Base-by-base conservation (phyloP, 805 yeast species). In the Yamadazyma sp. region DNA sequence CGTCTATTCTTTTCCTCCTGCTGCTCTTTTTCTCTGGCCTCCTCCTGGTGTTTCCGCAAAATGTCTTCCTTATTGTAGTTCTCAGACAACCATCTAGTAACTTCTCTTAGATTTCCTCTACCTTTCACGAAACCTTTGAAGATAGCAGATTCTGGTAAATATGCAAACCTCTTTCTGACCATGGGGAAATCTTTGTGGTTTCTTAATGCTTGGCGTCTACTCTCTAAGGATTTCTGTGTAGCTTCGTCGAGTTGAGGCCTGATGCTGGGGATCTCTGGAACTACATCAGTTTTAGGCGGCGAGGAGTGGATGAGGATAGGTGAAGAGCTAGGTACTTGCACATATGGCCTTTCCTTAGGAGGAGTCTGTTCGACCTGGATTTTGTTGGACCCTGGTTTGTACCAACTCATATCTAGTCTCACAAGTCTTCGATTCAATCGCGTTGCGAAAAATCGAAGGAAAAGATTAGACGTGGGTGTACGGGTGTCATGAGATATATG, bases 271-370 rank as follows among this genome's bases (percentile, higher is more conserved):
- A 41, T 35, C 7, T 35, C 29, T n/a, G 28, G 9, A 25, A 7
- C 8, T 16, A 27, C 32, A 11, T 31, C 41, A 13, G 30, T 25
- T 9, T 23, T 32, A 16, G 34, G 12, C 23, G 68, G 66, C 4
- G 66, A 55, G 13, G 62, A 45, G 18, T 49, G 45, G 13, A 62
- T 53, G 20, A 43, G 33, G 10, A 67, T 59, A 11, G 74, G 74
- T 17, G 70, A 63, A 21, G 69, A 61, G 35, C 63, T 53, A 3
- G 73, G 73, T 6, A 68, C 73, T 48, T 68, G 73, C 14, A 68
- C 47, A 36, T 57, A 53, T 6, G 43, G 28, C 11, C 16, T 8
- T 11, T 45, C 40, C 41, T 48, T 49, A 7, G 46, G 40, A 4
- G 61, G 58, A 5, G 53, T 46, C 21, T 40, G 35, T 30, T 49